These are phyloP conservation scores for Nepenthes mirabilis DNA, from an alignment of 148 eudicot species.

Conservation along the genomic window DNA sequence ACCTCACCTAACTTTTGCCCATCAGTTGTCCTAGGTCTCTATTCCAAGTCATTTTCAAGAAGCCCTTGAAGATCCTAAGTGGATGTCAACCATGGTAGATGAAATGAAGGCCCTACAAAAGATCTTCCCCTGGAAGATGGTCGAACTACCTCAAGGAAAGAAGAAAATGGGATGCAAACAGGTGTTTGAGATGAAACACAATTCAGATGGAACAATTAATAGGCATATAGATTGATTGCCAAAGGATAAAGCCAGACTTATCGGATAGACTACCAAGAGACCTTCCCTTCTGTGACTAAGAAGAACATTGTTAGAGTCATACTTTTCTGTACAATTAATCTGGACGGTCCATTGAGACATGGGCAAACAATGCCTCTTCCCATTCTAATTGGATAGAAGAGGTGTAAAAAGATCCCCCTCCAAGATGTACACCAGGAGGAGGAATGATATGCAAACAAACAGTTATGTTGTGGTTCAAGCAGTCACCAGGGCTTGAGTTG, in stretches of 20 bases:
- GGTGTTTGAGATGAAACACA: neutral
- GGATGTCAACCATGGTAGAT: neutral
- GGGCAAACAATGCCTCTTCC: neutral
- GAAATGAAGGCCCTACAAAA: neutral
- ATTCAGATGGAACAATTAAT: neutral
- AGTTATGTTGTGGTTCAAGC: neutral
- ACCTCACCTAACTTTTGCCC: too few relatives aligned
- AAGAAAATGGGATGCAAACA: neutral
- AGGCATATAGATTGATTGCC: neutral
- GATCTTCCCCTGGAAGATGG: neutral
- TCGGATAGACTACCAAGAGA: neutral
- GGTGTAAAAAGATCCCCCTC: neutral
- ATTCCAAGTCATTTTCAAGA: neutral
- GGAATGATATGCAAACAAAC: neutral
- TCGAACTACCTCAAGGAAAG: neutral
- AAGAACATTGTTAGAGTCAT: neutral
- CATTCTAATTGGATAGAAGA: neutral
- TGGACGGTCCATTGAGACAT: neutral
- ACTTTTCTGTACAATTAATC: neutral
- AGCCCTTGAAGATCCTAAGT: neutral
- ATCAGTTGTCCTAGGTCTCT: neutral
- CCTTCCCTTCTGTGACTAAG: neutral
- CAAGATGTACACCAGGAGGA: neutral
- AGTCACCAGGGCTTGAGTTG: neutral
- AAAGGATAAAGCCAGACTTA: neutral